phyloP scores from a whole-genome alignment of 345 rosid genomes.

The Sapria himalayana region DNA sequence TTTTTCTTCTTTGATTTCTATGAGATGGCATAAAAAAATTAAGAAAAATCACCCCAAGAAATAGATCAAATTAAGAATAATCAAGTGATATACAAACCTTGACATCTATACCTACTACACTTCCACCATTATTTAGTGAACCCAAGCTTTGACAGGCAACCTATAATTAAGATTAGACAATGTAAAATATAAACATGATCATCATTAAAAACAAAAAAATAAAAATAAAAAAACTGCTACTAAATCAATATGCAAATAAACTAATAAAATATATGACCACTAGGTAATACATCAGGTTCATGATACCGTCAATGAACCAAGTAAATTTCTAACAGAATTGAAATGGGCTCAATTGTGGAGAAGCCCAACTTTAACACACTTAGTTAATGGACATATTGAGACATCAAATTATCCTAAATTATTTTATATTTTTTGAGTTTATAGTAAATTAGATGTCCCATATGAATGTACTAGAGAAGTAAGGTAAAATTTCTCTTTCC shows the following conservation, averaged over 20 bases:
- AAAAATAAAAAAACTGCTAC: not conserved
- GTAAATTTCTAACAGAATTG: too few relatives aligned
- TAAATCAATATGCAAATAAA: not conserved
- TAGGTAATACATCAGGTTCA: too few relatives aligned
- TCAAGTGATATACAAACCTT: conserved; percentile 29
- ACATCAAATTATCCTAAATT: too few relatives aligned
- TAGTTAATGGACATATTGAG: too few relatives aligned
- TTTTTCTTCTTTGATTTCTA: too few relatives aligned
- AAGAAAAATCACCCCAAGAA: not conserved
- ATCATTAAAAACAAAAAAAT: not conserved
- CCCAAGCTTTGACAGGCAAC: conserved; percentile 94
- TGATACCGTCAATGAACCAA: too few relatives aligned
- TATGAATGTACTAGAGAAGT: too few relatives aligned
- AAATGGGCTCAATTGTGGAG: too few relatives aligned
- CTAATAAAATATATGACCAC: not conserved
- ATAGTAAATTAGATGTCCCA: too few relatives aligned
- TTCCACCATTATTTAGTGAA: conserved; percentile 53
- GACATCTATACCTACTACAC: conserved; percentile 69
- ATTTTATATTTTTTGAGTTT: too few relatives aligned
- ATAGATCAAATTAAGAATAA: not conserved
- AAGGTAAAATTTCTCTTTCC: too few relatives aligned
- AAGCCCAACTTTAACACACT: too few relatives aligned
- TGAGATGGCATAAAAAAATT: not conserved
- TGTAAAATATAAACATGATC: not conserved
- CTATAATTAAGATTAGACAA: conserved; percentile 16